phyloP scores from a whole-genome alignment of 805 yeast species.

The Naumovozyma baii region DNA sequence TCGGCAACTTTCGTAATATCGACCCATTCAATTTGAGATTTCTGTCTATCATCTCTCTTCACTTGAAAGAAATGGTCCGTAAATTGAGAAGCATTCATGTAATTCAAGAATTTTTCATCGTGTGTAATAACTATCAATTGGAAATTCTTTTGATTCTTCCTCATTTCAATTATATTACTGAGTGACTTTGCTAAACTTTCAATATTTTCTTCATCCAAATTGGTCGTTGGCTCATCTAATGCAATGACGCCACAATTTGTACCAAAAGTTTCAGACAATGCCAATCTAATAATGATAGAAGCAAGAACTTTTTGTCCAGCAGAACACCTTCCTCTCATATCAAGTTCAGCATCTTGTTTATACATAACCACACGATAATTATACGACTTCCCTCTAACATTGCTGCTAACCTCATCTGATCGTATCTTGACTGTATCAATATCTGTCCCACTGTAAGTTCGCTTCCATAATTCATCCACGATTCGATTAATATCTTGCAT shows the following conservation, averaged over 20 bases:
- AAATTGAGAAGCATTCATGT: constrained; percentile 76
- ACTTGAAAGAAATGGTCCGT: constrained; percentile 83
- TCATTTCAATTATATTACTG: constrained; percentile 58
- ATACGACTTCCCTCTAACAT: constrained; percentile 52
- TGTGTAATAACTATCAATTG: constrained; percentile 94
- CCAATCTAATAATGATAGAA: constrained; percentile 79
- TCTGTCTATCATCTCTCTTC: constrained; percentile 69
- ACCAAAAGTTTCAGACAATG: constrained; percentile 93
- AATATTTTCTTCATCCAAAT: constrained; percentile 80
- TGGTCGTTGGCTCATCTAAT: constrained; percentile 95
- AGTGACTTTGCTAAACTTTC: constrained; percentile 79
- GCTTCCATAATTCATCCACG: constrained; percentile 86
- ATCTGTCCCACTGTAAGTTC: constrained; percentile 90
- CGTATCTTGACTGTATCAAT: constrained; percentile 81
- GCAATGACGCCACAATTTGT: constrained; percentile 92
- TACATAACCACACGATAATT: constrained; percentile 93
- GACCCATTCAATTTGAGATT: constrained; percentile 61
- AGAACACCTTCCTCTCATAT: constrained; percentile 96
- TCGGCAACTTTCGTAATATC: constrained; percentile 34
- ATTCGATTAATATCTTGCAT: constrained; percentile 89
- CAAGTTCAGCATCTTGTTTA: constrained; percentile 83
- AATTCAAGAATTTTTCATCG: constrained; percentile 80
- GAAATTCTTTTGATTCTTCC: constrained; percentile 76
- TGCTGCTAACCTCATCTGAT: constrained; percentile 51
- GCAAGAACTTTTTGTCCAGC: constrained; percentile 97